Conservation (phyloP, 768 basidiomycete species). For the Hortiboletus campestris region DNA sequence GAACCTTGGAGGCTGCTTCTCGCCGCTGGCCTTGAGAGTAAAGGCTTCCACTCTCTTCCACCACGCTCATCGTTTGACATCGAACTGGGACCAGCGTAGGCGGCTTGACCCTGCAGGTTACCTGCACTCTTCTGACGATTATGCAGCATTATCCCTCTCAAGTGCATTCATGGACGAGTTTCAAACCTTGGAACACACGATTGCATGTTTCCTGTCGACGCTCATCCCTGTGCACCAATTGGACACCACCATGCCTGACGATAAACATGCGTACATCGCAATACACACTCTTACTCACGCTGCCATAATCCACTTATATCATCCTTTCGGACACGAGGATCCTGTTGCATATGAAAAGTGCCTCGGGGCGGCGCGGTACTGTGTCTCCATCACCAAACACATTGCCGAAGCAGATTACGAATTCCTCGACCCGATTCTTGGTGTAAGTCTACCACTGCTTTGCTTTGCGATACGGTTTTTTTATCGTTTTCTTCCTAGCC, state of each 20-base stretch:
- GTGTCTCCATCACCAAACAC: conserved; percentile 59
- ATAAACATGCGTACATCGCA: conserved; percentile 57
- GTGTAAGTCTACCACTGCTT: conserved; percentile 44
- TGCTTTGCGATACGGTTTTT: conserved; percentile 1
- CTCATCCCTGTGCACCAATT: conserved; percentile 66
- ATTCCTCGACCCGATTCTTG: conserved; percentile 76
- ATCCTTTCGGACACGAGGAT: conserved; percentile 59
- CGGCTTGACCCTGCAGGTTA: conserved; percentile 17
- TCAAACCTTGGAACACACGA: conserved; percentile 59
- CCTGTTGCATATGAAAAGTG: conserved; percentile 64
- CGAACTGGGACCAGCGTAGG: conserved; percentile 61
- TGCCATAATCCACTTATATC: conserved; percentile 64
- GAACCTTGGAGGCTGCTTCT: conserved; percentile 51
- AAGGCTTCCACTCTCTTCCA: conserved; percentile 79
- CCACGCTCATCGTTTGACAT: conserved; percentile 59
- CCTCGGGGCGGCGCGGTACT: conserved; percentile 58
- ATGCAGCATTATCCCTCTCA: conserved; percentile 43
- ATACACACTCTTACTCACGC: conserved; percentile 66
- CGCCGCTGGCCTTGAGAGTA: conserved; percentile 60
- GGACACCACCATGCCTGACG: conserved; percentile 50
- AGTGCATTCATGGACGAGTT: conserved; percentile 55
- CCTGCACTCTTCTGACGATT: conserved; percentile 22
- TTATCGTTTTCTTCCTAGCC: conserved; percentile 40
- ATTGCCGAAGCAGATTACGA: conserved; percentile 63
- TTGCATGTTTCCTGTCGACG: conserved; percentile 60